Percentiles rank a stretch among this genome's conserved stretches.
Conservation (phyloP, 768 basidiomycete species). For the Amanita rubescens region DNA sequence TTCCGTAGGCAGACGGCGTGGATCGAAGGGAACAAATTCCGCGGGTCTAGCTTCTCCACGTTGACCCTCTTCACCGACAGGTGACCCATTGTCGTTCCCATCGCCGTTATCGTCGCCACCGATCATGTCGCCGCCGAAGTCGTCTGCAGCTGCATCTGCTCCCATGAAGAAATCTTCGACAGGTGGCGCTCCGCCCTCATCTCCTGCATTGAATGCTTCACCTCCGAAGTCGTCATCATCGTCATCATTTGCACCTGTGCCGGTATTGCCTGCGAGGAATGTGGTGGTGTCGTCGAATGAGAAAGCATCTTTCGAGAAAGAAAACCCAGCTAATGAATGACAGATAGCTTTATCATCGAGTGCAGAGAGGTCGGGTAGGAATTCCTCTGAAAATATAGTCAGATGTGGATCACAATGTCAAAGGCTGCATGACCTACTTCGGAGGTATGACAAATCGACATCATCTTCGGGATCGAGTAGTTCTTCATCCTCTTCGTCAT, state of each 20-base stretch:
- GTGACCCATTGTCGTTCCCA: slow-evolving; percentile 37
- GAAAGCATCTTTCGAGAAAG: slow-evolving; percentile 66
- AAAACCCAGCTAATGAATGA: slow-evolving; percentile 73
- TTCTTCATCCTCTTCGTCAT: slow-evolving; percentile 63
- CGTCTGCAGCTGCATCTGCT: slow-evolving; percentile 33
- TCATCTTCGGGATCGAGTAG: slow-evolving; percentile 63
- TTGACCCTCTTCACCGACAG: slow-evolving; percentile 33
- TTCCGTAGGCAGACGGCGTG: slow-evolving; percentile 65
- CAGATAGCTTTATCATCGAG: slow-evolving; percentile 71
- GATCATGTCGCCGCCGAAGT: slow-evolving; percentile 16
- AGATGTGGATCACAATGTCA: not conserved
- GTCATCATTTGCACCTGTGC: slow-evolving; percentile 24
- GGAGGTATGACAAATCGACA: slow-evolving; percentile 56
- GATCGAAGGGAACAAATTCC: slow-evolving; percentile 75
- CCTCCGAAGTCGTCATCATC: slow-evolving; percentile 35
- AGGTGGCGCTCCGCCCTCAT: slow-evolving; percentile 32
- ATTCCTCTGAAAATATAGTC: slow-evolving; percentile 42
- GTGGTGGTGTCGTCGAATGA: slow-evolving; percentile 52
- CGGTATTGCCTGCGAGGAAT: slow-evolving; percentile 51
- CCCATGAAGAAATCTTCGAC: slow-evolving; percentile 67
- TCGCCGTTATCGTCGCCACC: slow-evolving; percentile 26
- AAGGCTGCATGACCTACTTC: slow-evolving; percentile 35
- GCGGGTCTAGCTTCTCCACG: slow-evolving; percentile 34
- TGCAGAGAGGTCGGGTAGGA: slow-evolving; percentile 60
- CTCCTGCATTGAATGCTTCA: slow-evolving; percentile 32